Conservation (phyloP, 371 early-diverging fungal species). For the Umbelopsis sp. region DNA sequence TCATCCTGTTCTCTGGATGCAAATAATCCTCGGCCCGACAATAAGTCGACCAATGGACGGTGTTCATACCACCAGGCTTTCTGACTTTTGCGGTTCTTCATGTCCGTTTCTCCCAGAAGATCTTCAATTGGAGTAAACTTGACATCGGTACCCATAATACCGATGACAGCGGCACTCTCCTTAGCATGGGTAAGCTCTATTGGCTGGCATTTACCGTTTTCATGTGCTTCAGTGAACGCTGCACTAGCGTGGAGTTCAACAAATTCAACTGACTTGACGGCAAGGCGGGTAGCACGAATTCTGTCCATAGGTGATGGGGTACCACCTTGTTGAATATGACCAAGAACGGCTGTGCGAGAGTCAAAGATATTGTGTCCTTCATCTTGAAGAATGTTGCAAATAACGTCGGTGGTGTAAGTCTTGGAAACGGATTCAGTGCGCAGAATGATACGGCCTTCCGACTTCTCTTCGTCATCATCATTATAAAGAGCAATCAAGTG, state of each 20-base stretch:
- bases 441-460: conserved; percentile 83
- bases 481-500: conserved; percentile 78
- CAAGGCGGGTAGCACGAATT: conserved; percentile 87
- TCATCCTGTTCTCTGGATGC: conserved; percentile 21
- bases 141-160: conserved; percentile 79
- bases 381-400: conserved; percentile 87
- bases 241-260: conserved; percentile 49
- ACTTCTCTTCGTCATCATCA: conserved; percentile 69
- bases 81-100: conserved; percentile 75
- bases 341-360: conserved; percentile 91
- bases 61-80: conserved; percentile 84
- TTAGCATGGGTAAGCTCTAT: conserved; percentile 63
- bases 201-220: conserved; percentile 39
- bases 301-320: conserved; percentile 97
- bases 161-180: conserved; percentile 80
- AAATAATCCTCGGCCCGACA: conserved; percentile 47
- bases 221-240: conserved; percentile 37
- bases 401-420: conserved; percentile 91
- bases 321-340: conserved; percentile 97
- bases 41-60: conserved; percentile 46
- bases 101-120: conserved; percentile 72
- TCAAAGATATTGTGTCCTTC: conserved; percentile 94
- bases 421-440: conserved; percentile 83
- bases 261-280: conserved; percentile 70
- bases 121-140: conserved; percentile 74